Evolutionary conservation across 1,139 yeast species (phyloP), one percentile per base, ranked within the genome.

Genomic region (Eremothecium gossypii): DNA sequence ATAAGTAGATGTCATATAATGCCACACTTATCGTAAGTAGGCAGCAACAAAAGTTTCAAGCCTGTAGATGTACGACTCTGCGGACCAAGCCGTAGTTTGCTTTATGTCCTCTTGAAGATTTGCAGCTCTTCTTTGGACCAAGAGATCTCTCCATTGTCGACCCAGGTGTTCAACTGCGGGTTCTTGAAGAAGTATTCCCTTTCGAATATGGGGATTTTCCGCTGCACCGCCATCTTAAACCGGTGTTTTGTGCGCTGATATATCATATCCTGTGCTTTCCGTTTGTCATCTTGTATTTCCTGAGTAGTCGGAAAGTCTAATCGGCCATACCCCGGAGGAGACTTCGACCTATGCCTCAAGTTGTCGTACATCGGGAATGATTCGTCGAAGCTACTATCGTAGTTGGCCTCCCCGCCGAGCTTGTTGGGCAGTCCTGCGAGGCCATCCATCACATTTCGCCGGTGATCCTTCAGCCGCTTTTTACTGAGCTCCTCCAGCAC

Each of bases 271-370:
- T 60, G 55, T 4, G 70, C 60, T 41, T 57, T 55, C 23, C 44
- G 43, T 50, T 58, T 63, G 42, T 65, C 70, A 23, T 50, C 56
- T 2, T 42, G 48, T 31, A 63, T 57, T 52, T 77, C 79, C 49
- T 77, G 83, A 0, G 83, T 76, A 11, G 65, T 64, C 1, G 85
- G 83, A 51, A 80, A 79, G 45, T 77, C 83, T 34, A 79, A 69
- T 36, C 71, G 61, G 60, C 76, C 79, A 58, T 71, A 77, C 1
- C 84, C 84, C 2, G 83, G 83, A 1, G 85, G 85, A 2, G 81
- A 74, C 40, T 73, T 74, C 23, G 75, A 72, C 52, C 73, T 65
- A 41, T 67, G 71, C 41, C 58, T 61, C 49, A 64, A 30, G 51
- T 61, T 54, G 33, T 54, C 57, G 45, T 54, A 34, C 27, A 20